A percentile compares a stretch with the other conserved stretches of the same genome.
phyloP scores from a whole-genome alignment of 169 alveolate species.

The Cytauxzoon felis region DNA sequence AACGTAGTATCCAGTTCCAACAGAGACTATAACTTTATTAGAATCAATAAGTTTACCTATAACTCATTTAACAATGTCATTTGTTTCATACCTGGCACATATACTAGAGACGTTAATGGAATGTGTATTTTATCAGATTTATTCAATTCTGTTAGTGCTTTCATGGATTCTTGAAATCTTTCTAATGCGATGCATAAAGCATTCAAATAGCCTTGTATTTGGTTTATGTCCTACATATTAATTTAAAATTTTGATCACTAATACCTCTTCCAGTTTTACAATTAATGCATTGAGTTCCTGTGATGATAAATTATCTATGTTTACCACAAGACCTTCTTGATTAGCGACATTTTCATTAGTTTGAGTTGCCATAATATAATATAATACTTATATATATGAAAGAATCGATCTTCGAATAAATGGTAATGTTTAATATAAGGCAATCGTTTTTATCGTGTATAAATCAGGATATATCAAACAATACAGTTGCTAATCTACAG shows the following conservation, averaged over 20 bases:
- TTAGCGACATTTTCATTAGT: too few relatives aligned
- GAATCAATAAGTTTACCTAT: slow-evolving; percentile 54
- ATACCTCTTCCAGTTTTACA: slow-evolving; percentile 61
- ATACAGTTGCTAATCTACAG: too few relatives aligned
- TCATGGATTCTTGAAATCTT: slow-evolving; percentile 54
- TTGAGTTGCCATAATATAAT: too few relatives aligned
- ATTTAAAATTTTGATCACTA: not conserved
- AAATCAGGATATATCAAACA: too few relatives aligned
- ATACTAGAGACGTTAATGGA: slow-evolving; percentile 63
- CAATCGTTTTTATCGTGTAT: too few relatives aligned
- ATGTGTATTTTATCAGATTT: slow-evolving; percentile 22
- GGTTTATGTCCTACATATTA: slow-evolving; percentile 40
- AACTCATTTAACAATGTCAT: not conserved
- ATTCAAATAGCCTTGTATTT: slow-evolving; percentile 45
- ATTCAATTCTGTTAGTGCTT: slow-evolving; percentile 29
- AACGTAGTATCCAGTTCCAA: slow-evolving; percentile 61
- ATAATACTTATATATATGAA: too few relatives aligned
- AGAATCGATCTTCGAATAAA: too few relatives aligned
- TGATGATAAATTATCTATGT: slow-evolving; percentile 31
- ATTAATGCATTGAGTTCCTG: slow-evolving; percentile 58
- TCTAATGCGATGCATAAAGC: slow-evolving; percentile 54
- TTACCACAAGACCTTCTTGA: too few relatives aligned
- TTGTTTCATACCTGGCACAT: slow-evolving; percentile 53
- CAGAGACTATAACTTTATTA: slow-evolving; percentile 52
- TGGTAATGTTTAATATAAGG: too few relatives aligned